A percentile compares a stretch with the other conserved stretches of the same genome.
Conservation (phyloP, 2,329 filamentous ascomycete genomes). For the Gliomastix tumulicola region DNA sequence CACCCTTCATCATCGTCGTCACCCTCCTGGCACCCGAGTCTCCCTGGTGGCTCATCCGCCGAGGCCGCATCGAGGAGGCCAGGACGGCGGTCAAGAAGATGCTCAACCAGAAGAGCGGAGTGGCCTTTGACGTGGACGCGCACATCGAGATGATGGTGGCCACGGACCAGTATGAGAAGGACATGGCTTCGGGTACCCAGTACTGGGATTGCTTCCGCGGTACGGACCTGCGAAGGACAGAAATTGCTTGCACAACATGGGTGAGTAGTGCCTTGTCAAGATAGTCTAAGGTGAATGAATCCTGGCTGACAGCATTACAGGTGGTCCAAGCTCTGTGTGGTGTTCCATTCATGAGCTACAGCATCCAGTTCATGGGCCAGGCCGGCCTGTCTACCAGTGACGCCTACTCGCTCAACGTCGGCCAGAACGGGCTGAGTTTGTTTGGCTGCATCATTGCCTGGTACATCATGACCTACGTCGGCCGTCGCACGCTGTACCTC, state of each 20-base stretch:
- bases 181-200: constrained; percentile 10
- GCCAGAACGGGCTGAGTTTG: constrained; percentile 33
- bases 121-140: constrained; percentile 10
- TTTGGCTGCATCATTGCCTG: constrained; percentile 38
- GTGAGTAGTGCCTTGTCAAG: constrained; percentile 21
- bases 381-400: constrained; percentile 29
- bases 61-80: constrained; percentile 23
- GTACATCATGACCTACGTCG: constrained; percentile 32
- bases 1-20: constrained; percentile 25
- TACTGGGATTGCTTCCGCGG: constrained; percentile 43
- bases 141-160: constrained; percentile 16
- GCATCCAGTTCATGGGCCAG: constrained; percentile 42
- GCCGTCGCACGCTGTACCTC: constrained; percentile 37
- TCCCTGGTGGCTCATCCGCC: constrained; percentile 35
- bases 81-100: not conserved
- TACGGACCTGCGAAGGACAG: constrained; percentile 35
- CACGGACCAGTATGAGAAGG: constrained; percentile 19
- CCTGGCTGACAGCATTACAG: constrained; percentile 21
- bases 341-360: constrained; percentile 46
- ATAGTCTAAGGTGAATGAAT: no score
- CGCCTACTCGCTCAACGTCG: constrained; percentile 28
- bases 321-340: constrained; percentile 33
- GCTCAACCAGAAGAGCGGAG: constrained; percentile 2
- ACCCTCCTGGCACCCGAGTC: constrained; percentile 31
- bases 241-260: constrained; percentile 36